A percentile compares a stretch with the other conserved stretches of the same genome.
phyloP scores from a whole-genome alignment of 139 green algal species.

The Microglena sp. region DNA sequence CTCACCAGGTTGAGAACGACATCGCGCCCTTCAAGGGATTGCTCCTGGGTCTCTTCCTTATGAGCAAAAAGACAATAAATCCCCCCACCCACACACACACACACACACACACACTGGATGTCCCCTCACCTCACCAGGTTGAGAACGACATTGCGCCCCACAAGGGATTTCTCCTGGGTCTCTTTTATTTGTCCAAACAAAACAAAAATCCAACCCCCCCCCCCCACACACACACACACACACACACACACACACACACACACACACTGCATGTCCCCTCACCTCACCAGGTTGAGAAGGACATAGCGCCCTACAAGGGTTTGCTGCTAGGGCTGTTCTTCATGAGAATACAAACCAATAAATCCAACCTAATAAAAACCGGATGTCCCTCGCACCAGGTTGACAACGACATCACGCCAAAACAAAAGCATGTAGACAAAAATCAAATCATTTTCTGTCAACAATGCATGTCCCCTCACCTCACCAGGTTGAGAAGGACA shows the following conservation, averaged over 20 bases:
- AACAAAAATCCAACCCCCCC: neutral
- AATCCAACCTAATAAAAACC: no score
- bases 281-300: conserved; percentile 95
- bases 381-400: no score
- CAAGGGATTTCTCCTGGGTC: conserved; percentile 93
- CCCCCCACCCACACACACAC: conserved; percentile 3
- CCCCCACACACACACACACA: conserved; percentile 4
- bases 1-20: conserved; percentile 92
- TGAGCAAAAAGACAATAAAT: conserved; percentile 27
- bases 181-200: conserved; percentile 90
- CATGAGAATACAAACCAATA: no score
- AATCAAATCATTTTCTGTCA: no score
- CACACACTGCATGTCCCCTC: no score
- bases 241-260: neutral
- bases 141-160: conserved; percentile 96
- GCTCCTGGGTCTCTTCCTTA: conserved; percentile 99
- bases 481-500: conserved; percentile 94
- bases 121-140: conserved; percentile 60
- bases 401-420: no score
- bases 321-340: conserved; percentile 99
- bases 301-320: conserved; percentile 97
- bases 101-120: neutral
- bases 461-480: no score
- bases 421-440: no score
- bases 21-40: conserved; percentile 96